Evolutionary conservation across 345 rosid species (phyloP).

Genomic region (Rhodamnia rubescens): DNA sequence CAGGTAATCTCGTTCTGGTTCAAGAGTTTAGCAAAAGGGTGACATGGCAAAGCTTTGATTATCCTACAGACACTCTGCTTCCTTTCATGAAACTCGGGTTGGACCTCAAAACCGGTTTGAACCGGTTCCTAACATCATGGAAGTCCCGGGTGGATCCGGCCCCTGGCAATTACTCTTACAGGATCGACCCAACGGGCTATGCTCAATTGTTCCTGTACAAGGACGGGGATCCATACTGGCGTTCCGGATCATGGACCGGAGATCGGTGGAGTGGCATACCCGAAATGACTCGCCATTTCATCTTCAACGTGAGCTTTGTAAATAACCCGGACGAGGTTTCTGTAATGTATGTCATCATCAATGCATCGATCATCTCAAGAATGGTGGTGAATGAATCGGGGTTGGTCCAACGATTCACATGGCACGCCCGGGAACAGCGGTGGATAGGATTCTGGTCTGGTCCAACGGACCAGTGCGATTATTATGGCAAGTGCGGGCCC

Average conservation of each 20-base stretch:
- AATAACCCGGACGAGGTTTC: conserved; percentile 23
- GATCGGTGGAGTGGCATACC: conserved; percentile 63
- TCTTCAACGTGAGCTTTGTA: conserved; percentile 29
- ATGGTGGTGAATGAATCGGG: conserved; percentile 49
- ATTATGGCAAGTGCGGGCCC: conserved; percentile 42
- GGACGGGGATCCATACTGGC: conserved; percentile 23
- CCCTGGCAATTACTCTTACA: conserved; percentile 6
- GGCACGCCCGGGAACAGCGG: conserved; percentile 22
- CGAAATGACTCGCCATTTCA: conserved; percentile 25
- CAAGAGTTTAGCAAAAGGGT: neutral
- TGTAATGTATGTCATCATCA: conserved; percentile 12
- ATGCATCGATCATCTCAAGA: conserved; percentile 27
- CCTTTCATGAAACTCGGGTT: conserved; percentile 9
- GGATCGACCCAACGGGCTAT: conserved; percentile 13
- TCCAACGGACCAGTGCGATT: conserved; percentile 61
- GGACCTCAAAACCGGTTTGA: conserved; percentile 6
- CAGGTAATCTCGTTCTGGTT: conserved; percentile 15
- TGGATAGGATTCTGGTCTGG: conserved; percentile 38
- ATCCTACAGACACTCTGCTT: conserved; percentile 49
- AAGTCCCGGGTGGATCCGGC: conserved; percentile 14
- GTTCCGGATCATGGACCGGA: conserved; percentile 71
- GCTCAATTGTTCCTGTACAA: conserved; percentile 30
- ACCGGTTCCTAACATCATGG: conserved; percentile 8
- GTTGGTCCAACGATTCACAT: conserved; percentile 21
- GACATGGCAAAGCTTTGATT: conserved; percentile 71